A percentile compares a stretch with the other conserved stretches of the same genome.
These are phyloP conservation scores for Guadua angustifolia DNA, from an alignment of 176 grass and related monocot genomes.

Conservation along the genomic window DNA sequence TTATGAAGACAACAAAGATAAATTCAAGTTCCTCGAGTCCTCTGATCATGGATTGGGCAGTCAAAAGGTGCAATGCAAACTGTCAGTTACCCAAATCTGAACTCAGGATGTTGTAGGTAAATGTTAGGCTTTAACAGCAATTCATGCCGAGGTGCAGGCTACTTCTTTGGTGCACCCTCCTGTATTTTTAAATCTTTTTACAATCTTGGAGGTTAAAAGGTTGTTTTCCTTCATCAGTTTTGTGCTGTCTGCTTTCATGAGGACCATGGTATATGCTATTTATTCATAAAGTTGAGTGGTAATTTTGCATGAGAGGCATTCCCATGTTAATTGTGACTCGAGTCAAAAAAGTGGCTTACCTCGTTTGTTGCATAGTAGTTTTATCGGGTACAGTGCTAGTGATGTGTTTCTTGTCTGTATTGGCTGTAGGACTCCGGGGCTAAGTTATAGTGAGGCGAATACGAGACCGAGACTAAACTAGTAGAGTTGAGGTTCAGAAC, in stretches of 20 bases:
- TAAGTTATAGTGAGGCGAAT: too few species aligned
- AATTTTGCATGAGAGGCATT: background rate
- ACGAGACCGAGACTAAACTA: too few species aligned
- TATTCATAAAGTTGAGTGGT: background rate
- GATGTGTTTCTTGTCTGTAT: too few species aligned
- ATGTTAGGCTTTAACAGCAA: slow-evolving; percentile 37
- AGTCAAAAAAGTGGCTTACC: background rate
- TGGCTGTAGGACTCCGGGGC: too few species aligned
- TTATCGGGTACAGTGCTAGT: background rate
- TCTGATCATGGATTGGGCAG: background rate
- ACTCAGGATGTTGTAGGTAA: slow-evolving; percentile 29
- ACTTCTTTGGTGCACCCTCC: slow-evolving; percentile 48
- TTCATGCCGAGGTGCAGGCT: background rate
- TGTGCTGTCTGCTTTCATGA: background rate
- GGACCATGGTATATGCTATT: background rate
- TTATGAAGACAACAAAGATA: background rate
- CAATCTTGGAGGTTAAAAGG: background rate
- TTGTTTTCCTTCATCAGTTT: slow-evolving; percentile 32
- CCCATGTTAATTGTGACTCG: background rate
- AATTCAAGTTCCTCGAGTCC: background rate
- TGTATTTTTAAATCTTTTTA: slow-evolving; percentile 21
- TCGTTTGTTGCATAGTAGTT: background rate
- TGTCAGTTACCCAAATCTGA: slow-evolving; percentile 11
- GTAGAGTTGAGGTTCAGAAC: too few species aligned
- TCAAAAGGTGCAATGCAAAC: slow-evolving; percentile 23